Evolutionary conservation across 148 eudicot genomes (phyloP).

Genomic region (Bassia scoparia): DNA sequence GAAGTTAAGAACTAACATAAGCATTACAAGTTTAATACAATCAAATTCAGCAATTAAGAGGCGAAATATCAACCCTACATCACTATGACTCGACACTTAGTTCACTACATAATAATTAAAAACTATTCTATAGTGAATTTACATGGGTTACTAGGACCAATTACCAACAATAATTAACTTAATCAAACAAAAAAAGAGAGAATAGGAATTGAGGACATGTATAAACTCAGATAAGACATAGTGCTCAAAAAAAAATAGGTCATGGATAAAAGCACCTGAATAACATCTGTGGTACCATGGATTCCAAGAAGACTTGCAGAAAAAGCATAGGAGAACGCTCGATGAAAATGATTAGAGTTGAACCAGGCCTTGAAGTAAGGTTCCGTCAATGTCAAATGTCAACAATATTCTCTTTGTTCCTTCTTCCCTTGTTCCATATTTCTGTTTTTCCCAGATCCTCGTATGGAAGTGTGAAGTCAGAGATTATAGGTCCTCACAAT

Average conservation of each 20-base stretch:
- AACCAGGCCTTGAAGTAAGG: slow-evolving; percentile 14
- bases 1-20: too few species aligned
- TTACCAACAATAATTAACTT: not conserved
- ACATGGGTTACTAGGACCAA: not conserved
- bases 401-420: slow-evolving; percentile 14
- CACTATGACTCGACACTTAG: too few species aligned
- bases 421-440: slow-evolving; percentile 14
- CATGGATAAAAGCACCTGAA: slow-evolving; percentile 10
- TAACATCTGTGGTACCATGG: slow-evolving; percentile 13
- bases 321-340: slow-evolving; percentile 21
- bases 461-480: too few species aligned
- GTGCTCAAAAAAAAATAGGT: not conserved
- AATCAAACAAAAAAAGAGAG: not conserved
- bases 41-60: too few species aligned
- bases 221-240: not conserved
- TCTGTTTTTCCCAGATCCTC: too few species aligned
- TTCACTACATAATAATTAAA: not conserved
- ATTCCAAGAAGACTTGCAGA: slow-evolving; percentile 15
- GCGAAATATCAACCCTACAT: too few species aligned
- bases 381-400: slow-evolving; percentile 23
- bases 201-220: not conserved
- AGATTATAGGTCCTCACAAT: too few species aligned
- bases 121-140: not conserved
- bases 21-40: too few species aligned
- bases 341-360: slow-evolving; percentile 18